Base-by-base conservation (phyloP, 73 alveolate genomes). In the Paramecium pentaurelia region DNA sequence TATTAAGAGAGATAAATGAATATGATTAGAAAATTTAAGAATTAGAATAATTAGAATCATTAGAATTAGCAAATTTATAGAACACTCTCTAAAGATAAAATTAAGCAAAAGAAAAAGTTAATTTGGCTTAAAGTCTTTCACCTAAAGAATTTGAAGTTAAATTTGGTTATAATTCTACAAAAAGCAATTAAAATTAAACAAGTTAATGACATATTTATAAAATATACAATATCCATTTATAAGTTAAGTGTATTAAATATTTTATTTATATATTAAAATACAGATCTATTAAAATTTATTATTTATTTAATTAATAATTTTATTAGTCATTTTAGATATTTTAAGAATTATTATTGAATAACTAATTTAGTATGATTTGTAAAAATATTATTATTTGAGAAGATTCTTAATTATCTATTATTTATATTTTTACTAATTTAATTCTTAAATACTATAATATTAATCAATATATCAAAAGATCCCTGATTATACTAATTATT, bases 81-180 rank as follows among this genome's bases (percentile, higher is more conserved):
- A 20, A 73, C 8, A 73, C 87, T 6, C 8, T 36, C 2, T 5
- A 73, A 11, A 73, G 87, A 73, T 73, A 73, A 73, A 36, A 37
- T 73, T 73, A 73, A 73, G 47, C 38, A 14, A 73, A 73, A n/a
- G 58, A 73, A 40, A 73, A 73, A 7, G 60, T 73, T 1, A 40
- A 73, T 73, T 25, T 37, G 40, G 87, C 87, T 12, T 40, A 73
- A 34, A 73, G 60, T 16, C 47, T 73, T 8, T 22, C 87, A 37
- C 87, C 87, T 18, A 73, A 73, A 73, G 87, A 73, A 73, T 73
- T 37, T 73, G 87, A 73, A 40, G 28, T 12, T 11, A 64, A 64
- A 18, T 64, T 64, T 64, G 84, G 84, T 11, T 64, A 32, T 32
- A 34, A 34, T 32, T 64, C 84, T 1, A 64, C 84, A 28, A 64